A percentile compares a stretch with the other conserved stretches of the same genome.
Evolutionary conservation across 495 filamentous ascomycete genomes (phyloP).

Genomic region (Penicillium antarcticum): DNA sequence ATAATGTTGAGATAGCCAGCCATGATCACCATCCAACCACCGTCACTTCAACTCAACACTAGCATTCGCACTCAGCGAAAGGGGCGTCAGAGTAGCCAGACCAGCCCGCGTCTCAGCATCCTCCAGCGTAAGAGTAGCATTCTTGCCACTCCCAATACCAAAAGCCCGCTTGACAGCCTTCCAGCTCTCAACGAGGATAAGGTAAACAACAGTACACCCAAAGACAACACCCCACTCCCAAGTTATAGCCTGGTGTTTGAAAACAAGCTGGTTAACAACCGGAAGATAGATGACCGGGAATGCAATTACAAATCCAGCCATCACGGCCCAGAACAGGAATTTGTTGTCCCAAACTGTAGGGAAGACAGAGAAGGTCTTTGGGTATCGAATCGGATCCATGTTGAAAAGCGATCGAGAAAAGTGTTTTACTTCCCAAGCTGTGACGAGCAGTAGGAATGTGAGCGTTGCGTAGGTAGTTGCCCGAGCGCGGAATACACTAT

Average conservation of each 20-base stretch:
- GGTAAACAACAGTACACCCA: slow-evolving; percentile 57
- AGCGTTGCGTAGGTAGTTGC: slow-evolving; percentile 74
- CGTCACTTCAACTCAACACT: slow-evolving; percentile 34
- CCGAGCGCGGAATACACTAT: slow-evolving; percentile 68
- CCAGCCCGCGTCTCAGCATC: slow-evolving; percentile 33
- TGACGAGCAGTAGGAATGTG: slow-evolving; percentile 69
- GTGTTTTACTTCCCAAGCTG: slow-evolving; percentile 74
- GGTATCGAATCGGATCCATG: slow-evolving; percentile 50
- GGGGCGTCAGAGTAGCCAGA: slow-evolving; percentile 15
- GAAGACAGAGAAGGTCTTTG: slow-evolving; percentile 52
- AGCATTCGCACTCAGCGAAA: slow-evolving; percentile 31
- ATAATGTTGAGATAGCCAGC: slow-evolving; percentile 14
- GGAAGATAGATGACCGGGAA: slow-evolving; percentile 77
- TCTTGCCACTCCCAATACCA: slow-evolving; percentile 35
- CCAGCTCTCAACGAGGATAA: slow-evolving; percentile 64
- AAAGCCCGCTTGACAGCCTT: slow-evolving; percentile 58
- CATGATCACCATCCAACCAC: background rate
- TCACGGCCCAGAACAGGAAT: slow-evolving; percentile 72
- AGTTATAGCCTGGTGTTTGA: slow-evolving; percentile 69
- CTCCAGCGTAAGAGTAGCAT: slow-evolving; percentile 27
- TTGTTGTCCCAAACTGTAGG: slow-evolving; percentile 65
- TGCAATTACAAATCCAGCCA: slow-evolving; percentile 61
- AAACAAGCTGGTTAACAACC: slow-evolving; percentile 61
- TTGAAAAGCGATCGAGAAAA: slow-evolving; percentile 68
- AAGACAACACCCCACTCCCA: slow-evolving; percentile 72